Percentiles rank a stretch among this genome's conserved stretches.
Evolutionary conservation across 768 basidiomycete species (phyloP).

Genomic region (Lentinula detonsa): DNA sequence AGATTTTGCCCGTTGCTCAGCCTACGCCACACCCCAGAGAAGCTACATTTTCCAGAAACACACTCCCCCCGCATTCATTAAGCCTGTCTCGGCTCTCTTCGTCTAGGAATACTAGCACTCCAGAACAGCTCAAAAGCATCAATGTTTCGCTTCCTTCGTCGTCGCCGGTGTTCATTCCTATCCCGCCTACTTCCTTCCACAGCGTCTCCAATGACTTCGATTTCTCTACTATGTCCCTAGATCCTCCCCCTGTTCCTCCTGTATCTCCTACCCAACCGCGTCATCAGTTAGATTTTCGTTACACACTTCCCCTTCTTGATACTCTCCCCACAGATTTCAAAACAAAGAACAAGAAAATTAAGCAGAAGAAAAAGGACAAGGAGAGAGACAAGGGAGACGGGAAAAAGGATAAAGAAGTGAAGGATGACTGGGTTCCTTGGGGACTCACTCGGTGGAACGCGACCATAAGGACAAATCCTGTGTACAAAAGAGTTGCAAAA

Average conservation of each 20-base stretch:
- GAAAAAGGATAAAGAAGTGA: slow-evolving; percentile 34
- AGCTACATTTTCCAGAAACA: neutral
- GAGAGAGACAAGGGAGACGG: slow-evolving; percentile 32
- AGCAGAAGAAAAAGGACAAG: slow-evolving; percentile 42
- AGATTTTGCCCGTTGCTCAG: neutral
- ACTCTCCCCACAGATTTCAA: slow-evolving; percentile 43
- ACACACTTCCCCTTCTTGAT: slow-evolving; percentile 44
- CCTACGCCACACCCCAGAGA: neutral
- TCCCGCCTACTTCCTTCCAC: slow-evolving; percentile 26
- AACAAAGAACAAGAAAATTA: slow-evolving; percentile 40
- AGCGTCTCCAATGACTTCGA: slow-evolving; percentile 20
- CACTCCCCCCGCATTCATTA: neutral
- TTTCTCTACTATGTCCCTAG: slow-evolving; percentile 19
- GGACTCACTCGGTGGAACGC: slow-evolving; percentile 72
- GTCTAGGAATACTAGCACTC: neutral
- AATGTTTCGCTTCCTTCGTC: slow-evolving; percentile 15
- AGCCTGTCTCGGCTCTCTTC: neutral
- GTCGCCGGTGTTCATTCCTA: slow-evolving; percentile 21
- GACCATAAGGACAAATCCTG: slow-evolving; percentile 68
- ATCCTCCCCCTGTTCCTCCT: slow-evolving; percentile 6
- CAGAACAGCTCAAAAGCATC: slow-evolving; percentile 9
- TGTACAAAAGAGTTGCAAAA: slow-evolving; percentile 61
- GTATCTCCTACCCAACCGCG: slow-evolving; percentile 15
- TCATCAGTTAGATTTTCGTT: slow-evolving; percentile 30
- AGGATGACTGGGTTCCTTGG: slow-evolving; percentile 59